Base-by-base conservation (phyloP, 495 filamentous ascomycete genomes). In the Penicillium arizonense region DNA sequence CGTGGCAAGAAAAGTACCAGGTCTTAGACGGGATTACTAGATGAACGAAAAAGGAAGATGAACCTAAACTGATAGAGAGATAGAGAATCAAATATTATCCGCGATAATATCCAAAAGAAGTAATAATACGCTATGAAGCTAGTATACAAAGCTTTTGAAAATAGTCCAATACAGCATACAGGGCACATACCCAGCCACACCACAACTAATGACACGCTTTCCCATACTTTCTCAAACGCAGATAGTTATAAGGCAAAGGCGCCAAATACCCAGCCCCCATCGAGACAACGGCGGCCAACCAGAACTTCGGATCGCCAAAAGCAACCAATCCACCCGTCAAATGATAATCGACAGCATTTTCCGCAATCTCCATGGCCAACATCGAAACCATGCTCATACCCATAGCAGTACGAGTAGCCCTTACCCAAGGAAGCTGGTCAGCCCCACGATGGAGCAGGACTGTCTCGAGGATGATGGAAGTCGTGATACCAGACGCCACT, bases 341-440 rank as follows among this genome's bases (percentile, higher is more conserved):
- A 52, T 77, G 71, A 51, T 72, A 77, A 42, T 79, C 75, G 24
- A 79, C 76, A 4, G 58, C 46, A 47, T 76, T 79, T 38, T 77
- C 67, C 3, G 66, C 75, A 1, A 60, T 33, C 48, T 79, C 75
- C 76, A 79, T 79, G 3, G 72, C 69, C 21, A 77, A 23, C 76
- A 79, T 77, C 0, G 75, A 77, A 2, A 77, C 64, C 35, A 77
- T 59, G 47, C 74, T 79, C 76, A 79, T 79, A 0, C 76, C 76
- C 60, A 66, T 70, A 0, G 76, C 76, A 1, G 76, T 77, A 7
- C 63, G 67, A 7, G 58, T 57, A 3, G 76, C 75, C 24, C 42
- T 59, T 0, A 43, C 37, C 71, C 70, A 74, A 2, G 72, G 61
- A 9, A 77, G 58, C 41, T 61, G 54, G 42, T 79, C 76, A n/a